Evolutionary conservation across 768 basidiomycete genomes (phyloP).

Genomic region (Lactarius tabidus): DNA sequence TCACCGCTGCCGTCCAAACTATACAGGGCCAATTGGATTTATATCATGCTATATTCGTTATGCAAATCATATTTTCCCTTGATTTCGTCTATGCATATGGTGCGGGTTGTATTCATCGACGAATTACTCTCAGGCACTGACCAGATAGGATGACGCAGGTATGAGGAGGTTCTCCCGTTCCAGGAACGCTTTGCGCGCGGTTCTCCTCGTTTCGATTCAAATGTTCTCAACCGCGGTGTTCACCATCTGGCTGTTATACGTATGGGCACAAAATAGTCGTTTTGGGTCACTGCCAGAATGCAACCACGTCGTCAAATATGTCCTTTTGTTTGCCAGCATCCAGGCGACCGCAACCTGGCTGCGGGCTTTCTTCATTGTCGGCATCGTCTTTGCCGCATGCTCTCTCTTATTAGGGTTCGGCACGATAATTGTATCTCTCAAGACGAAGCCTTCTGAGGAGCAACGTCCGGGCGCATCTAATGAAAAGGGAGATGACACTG

Average conservation of each 20-base stretch:
- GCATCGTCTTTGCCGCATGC: conserved; percentile 1
- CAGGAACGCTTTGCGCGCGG: background rate
- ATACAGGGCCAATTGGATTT: conserved; percentile 2
- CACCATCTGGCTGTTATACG: conserved; percentile 8
- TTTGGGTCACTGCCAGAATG: conserved; percentile 14
- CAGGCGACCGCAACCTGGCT: conserved; percentile 1
- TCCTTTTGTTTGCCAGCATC: background rate
- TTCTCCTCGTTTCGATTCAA: background rate
- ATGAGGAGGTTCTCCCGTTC: background rate
- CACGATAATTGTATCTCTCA: background rate
- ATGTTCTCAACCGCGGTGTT: background rate
- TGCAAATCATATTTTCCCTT: conserved; percentile 11
- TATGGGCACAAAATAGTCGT: conserved; percentile 1
- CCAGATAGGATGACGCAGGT: background rate
- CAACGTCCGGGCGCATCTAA: background rate
- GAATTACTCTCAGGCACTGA: background rate
- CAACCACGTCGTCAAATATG: conserved; percentile 14
- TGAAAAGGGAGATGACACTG: background rate
- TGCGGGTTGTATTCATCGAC: background rate
- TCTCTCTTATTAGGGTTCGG: conserved; percentile 4
- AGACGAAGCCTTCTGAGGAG: background rate
- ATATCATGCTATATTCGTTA: conserved; percentile 19
- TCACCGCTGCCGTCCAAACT: conserved; percentile 12
- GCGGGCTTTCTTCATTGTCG: conserved; percentile 9
- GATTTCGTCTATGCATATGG: conserved; percentile 8